Percentiles rank a stretch among this genome's conserved stretches.
Conservation (phyloP, 2,329 filamentous ascomycete genomes). For the Xylaria sp. region DNA sequence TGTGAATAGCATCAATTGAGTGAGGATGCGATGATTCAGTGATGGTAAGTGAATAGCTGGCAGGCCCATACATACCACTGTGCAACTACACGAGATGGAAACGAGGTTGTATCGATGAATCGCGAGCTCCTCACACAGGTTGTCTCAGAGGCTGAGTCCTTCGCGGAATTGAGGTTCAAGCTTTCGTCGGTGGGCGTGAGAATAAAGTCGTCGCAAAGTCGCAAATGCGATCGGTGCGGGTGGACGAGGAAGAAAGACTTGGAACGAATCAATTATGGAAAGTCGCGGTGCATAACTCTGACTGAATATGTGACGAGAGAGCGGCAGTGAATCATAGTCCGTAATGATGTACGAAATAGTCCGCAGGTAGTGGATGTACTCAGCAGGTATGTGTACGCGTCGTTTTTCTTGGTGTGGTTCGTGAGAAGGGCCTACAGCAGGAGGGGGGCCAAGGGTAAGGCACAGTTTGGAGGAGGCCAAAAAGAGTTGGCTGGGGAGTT, state of each 20-base stretch:
- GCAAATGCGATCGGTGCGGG: background rate
- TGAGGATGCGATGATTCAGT: background rate
- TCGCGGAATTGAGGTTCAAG: too few relatives aligned
- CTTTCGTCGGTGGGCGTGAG: too few relatives aligned
- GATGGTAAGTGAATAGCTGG: background rate
- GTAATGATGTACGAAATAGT: background rate
- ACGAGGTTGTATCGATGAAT: background rate
- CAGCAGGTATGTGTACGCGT: conserved; percentile 9
- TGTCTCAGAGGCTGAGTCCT: too few relatives aligned
- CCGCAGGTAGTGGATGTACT: background rate
- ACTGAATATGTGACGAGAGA: conserved; percentile 5
- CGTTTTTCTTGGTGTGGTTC: conserved; percentile 22
- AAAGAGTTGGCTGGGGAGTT: conserved; percentile 21
- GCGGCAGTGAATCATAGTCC: background rate
- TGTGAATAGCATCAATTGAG: too few relatives aligned
- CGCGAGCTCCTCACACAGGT: too few relatives aligned
- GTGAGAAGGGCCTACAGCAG: conserved; percentile 7
- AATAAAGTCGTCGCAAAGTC: background rate
- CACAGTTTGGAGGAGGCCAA: conserved; percentile 7
- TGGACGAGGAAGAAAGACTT: background rate
- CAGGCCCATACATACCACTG: background rate
- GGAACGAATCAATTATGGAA: background rate
- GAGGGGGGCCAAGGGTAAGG: conserved; percentile 13
- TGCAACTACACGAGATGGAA: background rate
- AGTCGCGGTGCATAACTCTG: conserved; percentile 8